These are phyloP conservation scores for Ambrosiella xylebori DNA, from an alignment of 2,329 filamentous ascomycete species.

Conservation along the genomic window DNA sequence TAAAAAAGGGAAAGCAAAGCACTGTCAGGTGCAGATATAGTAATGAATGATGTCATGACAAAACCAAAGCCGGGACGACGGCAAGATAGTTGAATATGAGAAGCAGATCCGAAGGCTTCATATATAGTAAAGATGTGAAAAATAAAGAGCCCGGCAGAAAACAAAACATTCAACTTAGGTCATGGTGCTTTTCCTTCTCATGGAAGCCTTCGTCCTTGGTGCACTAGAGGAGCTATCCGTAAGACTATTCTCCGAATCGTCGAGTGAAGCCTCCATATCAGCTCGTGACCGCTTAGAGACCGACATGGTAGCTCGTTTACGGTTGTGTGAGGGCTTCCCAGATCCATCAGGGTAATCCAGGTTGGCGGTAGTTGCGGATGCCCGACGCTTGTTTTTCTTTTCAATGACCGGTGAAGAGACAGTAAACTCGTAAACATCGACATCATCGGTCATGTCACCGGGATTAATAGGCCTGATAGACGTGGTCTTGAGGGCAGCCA, in stretches of 20 bases:
- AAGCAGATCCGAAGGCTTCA: background rate
- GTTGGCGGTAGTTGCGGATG: constrained; percentile 3
- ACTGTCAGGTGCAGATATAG: no score
- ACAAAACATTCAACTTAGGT: constrained; percentile 3
- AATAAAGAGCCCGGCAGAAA: background rate
- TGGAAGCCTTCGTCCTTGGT: constrained; percentile 5
- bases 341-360: background rate
- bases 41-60: no score
- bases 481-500: background rate
- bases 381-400: constrained; percentile 14
- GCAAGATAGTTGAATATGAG: background rate
- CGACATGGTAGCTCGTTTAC: constrained; percentile 10
- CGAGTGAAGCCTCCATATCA: constrained; percentile 12
- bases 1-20: no score
- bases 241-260: constrained; percentile 15
- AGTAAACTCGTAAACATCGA: constrained; percentile 39
- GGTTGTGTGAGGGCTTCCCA: constrained; percentile 5
- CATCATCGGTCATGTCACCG: constrained; percentile 7
- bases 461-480: background rate
- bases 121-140: background rate
- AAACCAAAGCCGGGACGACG: no score
- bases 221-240: background rate
- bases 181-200: constrained; percentile 12
- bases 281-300: constrained; percentile 9
- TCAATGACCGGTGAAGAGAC: constrained; percentile 26